Evolutionary conservation across 768 basidiomycete species (phyloP).

Genomic region (Collybiopsis luxurians): DNA sequence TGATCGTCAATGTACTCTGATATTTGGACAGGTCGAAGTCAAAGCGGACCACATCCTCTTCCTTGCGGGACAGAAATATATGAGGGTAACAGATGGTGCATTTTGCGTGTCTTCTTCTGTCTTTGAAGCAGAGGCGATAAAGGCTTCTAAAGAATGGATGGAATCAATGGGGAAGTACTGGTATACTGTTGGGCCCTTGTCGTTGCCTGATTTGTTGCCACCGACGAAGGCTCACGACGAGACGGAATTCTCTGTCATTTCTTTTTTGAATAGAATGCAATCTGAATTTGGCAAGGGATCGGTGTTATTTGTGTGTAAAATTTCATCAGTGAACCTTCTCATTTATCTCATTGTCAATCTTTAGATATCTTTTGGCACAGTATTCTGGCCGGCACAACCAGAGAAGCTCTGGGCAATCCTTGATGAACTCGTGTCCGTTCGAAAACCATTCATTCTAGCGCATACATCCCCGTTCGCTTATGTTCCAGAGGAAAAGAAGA

Average conservation of each 20-base stretch:
- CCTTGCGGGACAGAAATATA: neutral
- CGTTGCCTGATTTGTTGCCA: neutral
- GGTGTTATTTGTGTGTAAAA: neutral
- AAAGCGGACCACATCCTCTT: neutral
- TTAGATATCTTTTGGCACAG: conserved; percentile 5
- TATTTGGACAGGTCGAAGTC: neutral
- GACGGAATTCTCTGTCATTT: neutral
- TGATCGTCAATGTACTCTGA: too few relatives aligned
- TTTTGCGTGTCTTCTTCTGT: conserved; percentile 3
- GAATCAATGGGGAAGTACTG: neutral
- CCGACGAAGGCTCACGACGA: neutral
- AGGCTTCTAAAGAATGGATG: conserved; percentile 1
- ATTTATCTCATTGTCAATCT: neutral
- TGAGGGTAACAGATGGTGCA: neutral
- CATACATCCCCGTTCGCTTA: neutral
- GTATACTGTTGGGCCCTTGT: conserved; percentile 2
- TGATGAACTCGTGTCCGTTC: neutral
- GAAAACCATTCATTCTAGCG: conserved; percentile 1
- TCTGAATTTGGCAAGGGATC: neutral
- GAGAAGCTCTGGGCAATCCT: conserved; percentile 4
- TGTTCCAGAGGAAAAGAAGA: conserved; percentile 1
- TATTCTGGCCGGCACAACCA: conserved; percentile 2
- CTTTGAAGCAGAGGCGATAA: conserved; percentile 2
- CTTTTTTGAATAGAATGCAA: conserved; percentile 2
- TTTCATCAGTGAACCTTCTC: neutral